Conservation (phyloP, 352 stramenopile species). For the Globisporangium megalacanthum region DNA sequence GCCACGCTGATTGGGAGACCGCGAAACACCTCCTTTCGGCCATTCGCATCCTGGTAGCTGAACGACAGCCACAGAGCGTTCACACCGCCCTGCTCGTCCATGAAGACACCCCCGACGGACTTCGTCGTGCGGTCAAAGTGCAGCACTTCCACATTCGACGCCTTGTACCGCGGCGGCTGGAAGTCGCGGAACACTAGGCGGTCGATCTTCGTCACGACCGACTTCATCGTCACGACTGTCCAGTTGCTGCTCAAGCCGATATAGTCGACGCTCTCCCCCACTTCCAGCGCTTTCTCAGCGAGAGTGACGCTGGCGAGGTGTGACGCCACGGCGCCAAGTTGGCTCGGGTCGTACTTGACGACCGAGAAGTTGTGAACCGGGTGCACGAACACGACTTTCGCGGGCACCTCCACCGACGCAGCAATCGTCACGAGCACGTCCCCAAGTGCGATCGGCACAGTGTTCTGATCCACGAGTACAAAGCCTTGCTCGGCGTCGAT, state of each 20-base stretch:
- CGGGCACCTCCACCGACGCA: slow-evolving; percentile 82
- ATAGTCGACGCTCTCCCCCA: slow-evolving; percentile 76
- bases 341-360: slow-evolving; percentile 83
- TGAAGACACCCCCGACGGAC: slow-evolving; percentile 81
- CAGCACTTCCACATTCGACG: slow-evolving; percentile 78
- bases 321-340: slow-evolving; percentile 53
- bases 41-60: slow-evolving; percentile 74
- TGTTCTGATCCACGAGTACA: slow-evolving; percentile 92
- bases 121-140: slow-evolving; percentile 89
- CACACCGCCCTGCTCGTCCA: slow-evolving; percentile 62
- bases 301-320: slow-evolving; percentile 57
- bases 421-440: slow-evolving; percentile 87
- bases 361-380: slow-evolving; percentile 91
- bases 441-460: slow-evolving; percentile 81
- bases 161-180: slow-evolving; percentile 81
- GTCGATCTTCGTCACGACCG: slow-evolving; percentile 80
- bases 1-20: slow-evolving; percentile 66
- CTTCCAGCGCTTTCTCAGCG: slow-evolving; percentile 56
- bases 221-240: slow-evolving; percentile 85
- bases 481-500: slow-evolving; percentile 79
- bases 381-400: slow-evolving; percentile 88
- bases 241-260: slow-evolving; percentile 84
- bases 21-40: slow-evolving; percentile 82
- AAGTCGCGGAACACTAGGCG: slow-evolving; percentile 79
- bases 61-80: slow-evolving; percentile 85